A percentile compares a stretch with the other conserved stretches of the same genome.
Evolutionary conservation across 345 rosid species (phyloP).

Genomic region (Eucalyptus marginata): DNA sequence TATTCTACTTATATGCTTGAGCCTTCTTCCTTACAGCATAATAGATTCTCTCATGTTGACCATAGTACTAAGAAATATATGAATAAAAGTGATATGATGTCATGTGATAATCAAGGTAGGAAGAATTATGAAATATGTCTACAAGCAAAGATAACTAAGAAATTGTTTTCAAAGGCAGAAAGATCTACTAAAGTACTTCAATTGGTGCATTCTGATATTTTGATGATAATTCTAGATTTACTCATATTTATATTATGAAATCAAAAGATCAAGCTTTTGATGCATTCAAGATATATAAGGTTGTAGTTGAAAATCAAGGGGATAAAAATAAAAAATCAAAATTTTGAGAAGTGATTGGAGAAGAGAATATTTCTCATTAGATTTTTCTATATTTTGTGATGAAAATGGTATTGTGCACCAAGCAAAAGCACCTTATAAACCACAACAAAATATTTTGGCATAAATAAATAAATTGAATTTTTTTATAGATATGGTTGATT

Average conservation of each 20-base stretch:
- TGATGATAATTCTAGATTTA: background rate
- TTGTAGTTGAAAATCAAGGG: background rate
- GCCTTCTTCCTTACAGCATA: background rate
- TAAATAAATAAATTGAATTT: background rate
- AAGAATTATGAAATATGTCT: background rate
- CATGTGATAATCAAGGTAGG: background rate
- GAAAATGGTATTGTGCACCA: background rate
- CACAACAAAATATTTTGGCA: background rate
- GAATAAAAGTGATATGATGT: background rate
- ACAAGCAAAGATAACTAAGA: background rate
- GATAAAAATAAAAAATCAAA: background rate
- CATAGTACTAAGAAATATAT: background rate
- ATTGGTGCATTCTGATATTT: rapidly evolving
- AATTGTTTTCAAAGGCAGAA: background rate
- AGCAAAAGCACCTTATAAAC: background rate
- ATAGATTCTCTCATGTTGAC: background rate
- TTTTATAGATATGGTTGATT: background rate
- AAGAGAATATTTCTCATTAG: background rate
- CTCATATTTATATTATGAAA: background rate
- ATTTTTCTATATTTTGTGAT: background rate
- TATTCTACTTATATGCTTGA: background rate
- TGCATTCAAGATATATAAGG: background rate
- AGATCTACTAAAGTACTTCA: background rate
- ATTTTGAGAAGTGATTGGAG: background rate
- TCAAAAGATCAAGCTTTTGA: background rate